phyloP scores from a whole-genome alignment of 352 stramenopile genomes.

The Globisporangium abappressorium region DNA sequence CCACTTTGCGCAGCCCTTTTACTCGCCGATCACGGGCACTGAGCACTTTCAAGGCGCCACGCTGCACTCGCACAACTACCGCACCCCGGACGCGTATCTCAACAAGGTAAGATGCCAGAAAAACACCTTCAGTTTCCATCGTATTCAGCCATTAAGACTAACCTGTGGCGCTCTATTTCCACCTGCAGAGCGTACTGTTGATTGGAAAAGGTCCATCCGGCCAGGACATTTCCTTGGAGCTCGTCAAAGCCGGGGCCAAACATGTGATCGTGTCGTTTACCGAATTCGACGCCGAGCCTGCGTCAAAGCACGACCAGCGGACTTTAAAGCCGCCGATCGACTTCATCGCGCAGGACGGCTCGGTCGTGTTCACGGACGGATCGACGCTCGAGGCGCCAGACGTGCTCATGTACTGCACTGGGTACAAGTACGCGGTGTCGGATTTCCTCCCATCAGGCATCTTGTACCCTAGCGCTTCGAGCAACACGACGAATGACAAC shows the following conservation, averaged over 20 bases:
- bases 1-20: constrained; percentile 64
- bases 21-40: constrained; percentile 43
- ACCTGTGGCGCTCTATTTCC: neutral
- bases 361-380: constrained; percentile 55
- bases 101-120: constrained; percentile 27
- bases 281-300: constrained; percentile 31
- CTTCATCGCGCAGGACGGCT: constrained; percentile 43
- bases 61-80: constrained; percentile 59
- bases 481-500: constrained; percentile 16
- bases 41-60: constrained; percentile 43
- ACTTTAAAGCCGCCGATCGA: constrained; percentile 58
- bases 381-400: constrained; percentile 46
- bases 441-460: constrained; percentile 42
- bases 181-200: constrained; percentile 47
- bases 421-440: constrained; percentile 66
- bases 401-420: constrained; percentile 80
- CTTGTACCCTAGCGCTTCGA: constrained; percentile 37
- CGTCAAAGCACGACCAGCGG: constrained; percentile 31
- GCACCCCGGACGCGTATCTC: constrained; percentile 39
- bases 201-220: constrained; percentile 68
- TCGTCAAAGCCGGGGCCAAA: constrained; percentile 32
- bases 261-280: constrained; percentile 61
- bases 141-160: neutral
- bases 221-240: constrained; percentile 78
- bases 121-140: neutral